These are phyloP conservation scores for Rhazya stricta DNA, from an alignment of 257 asterid species.

Conservation along the genomic window DNA sequence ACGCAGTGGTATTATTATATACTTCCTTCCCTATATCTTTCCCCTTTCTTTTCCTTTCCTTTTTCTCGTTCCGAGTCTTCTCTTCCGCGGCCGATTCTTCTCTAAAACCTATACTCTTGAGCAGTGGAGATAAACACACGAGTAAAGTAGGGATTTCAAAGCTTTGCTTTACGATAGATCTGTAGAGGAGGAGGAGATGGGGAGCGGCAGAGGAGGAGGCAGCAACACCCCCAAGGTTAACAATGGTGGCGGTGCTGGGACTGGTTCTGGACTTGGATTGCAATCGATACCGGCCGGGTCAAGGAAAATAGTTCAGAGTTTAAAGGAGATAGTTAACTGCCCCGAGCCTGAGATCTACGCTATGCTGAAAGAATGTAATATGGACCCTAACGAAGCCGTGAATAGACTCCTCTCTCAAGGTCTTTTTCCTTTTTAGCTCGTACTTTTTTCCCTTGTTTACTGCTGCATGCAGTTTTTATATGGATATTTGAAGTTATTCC, in stretches of 20 bases:
- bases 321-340: slow-evolving; percentile 80
- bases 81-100: slow-evolving; percentile 17
- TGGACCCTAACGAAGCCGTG: slow-evolving; percentile 95
- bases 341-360: slow-evolving; percentile 91
- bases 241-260: slow-evolving; percentile 10
- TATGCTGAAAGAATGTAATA: slow-evolving; percentile 81
- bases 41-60: neutral
- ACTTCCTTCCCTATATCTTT: neutral
- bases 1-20: neutral
- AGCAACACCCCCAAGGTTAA: slow-evolving; percentile 9
- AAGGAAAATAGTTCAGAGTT: slow-evolving; percentile 73
- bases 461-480: neutral
- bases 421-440: slow-evolving; percentile 14
- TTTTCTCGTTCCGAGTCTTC: neutral
- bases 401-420: slow-evolving; percentile 82
- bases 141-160: neutral
- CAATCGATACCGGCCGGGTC: slow-evolving; percentile 62
- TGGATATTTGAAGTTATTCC: neutral
- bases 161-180: slow-evolving; percentile 15
- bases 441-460: neutral
- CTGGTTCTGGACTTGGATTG: slow-evolving; percentile 34
- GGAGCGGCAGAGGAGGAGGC: slow-evolving; percentile 21
- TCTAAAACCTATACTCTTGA: slow-evolving; percentile 1
- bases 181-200: slow-evolving; percentile 12
- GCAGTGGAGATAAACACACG: too few relatives aligned